Evolutionary conservation across 306 rosid species (phyloP).

Genomic region (Citrullus mucosospermus): DNA sequence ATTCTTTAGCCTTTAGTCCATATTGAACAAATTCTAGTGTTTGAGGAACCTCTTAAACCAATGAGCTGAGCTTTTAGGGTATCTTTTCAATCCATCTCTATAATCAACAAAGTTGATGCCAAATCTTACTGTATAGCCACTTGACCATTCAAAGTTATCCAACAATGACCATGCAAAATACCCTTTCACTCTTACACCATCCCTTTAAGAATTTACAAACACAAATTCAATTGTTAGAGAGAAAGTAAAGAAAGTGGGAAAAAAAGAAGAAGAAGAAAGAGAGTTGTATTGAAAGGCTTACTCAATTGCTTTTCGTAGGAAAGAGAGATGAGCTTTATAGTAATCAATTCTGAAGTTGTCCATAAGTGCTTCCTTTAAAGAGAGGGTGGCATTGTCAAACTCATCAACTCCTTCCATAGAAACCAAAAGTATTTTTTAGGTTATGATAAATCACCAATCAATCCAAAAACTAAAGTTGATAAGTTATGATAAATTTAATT

Average conservation of each 20-base stretch:
- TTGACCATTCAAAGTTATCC: conserved; percentile 49
- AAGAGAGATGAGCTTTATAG: conserved; percentile 29
- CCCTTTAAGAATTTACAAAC: neutral
- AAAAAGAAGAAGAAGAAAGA: neutral
- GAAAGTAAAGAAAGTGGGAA: no score
- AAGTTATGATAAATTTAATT: no score
- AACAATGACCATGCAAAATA: conserved; percentile 52
- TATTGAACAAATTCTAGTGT: neutral
- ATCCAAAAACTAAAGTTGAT: no score
- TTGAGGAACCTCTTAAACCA: conserved; percentile 41
- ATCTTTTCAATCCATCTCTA: conserved; percentile 23
- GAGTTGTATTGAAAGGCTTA: conserved; percentile 5
- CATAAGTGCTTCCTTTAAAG: conserved; percentile 23
- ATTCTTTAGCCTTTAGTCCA: no score
- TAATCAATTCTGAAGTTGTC: conserved; percentile 41
- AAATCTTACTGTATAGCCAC: conserved; percentile 28
- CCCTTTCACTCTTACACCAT: conserved; percentile 43
- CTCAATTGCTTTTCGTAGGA: conserved; percentile 34
- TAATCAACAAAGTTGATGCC: conserved; percentile 43
- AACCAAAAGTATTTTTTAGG: neutral
- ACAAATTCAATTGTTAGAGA: neutral
- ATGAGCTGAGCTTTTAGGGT: conserved; percentile 29
- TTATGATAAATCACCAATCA: no score
- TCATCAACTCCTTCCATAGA: conserved; percentile 38
- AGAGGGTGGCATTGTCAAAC: conserved; percentile 17